Conservation (phyloP, 257 asterid species). For the Jacaranda copaia region DNA sequence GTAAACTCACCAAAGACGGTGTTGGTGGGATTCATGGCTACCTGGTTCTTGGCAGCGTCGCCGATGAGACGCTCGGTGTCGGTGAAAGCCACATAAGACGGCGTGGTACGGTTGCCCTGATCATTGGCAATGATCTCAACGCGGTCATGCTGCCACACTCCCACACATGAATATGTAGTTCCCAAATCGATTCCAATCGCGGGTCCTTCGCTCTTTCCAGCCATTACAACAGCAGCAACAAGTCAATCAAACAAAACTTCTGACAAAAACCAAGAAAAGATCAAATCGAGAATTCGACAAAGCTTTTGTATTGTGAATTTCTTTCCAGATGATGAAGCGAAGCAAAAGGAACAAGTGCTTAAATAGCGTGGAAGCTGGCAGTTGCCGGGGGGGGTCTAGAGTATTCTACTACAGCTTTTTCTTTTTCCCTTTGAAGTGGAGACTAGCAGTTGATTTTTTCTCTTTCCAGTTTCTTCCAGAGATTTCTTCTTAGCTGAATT, state of each 20-base stretch:
- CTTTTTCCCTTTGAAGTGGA: neutral
- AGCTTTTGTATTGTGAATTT: too few species aligned
- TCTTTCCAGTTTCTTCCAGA: conserved; percentile 35
- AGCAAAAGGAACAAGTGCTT: neutral
- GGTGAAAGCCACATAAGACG: conserved; percentile 52
- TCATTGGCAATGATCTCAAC: conserved; percentile 53
- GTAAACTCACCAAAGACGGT: conserved; percentile 49
- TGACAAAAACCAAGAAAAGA: neutral
- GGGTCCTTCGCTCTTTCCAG: conserved; percentile 50
- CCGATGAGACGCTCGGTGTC: conserved; percentile 60
- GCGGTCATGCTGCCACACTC: conserved; percentile 55
- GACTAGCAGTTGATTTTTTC: neutral
- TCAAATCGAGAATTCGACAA: neutral
- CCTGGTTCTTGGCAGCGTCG: conserved; percentile 58
- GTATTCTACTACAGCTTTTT: neutral
- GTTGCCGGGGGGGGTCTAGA: conserved; percentile 13
- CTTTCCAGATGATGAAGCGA: neutral
- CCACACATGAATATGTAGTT: conserved; percentile 50
- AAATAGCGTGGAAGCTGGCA: neutral
- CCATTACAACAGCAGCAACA: conserved; percentile 33
- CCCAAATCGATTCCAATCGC: conserved; percentile 55
- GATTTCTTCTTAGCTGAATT: neutral
- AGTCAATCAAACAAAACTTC: neutral
- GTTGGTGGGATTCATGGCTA: conserved; percentile 55
- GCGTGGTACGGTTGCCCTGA: conserved; percentile 56